Base-by-base conservation (phyloP, 176 grass and related monocot species). In the Zoysia pacifica region DNA sequence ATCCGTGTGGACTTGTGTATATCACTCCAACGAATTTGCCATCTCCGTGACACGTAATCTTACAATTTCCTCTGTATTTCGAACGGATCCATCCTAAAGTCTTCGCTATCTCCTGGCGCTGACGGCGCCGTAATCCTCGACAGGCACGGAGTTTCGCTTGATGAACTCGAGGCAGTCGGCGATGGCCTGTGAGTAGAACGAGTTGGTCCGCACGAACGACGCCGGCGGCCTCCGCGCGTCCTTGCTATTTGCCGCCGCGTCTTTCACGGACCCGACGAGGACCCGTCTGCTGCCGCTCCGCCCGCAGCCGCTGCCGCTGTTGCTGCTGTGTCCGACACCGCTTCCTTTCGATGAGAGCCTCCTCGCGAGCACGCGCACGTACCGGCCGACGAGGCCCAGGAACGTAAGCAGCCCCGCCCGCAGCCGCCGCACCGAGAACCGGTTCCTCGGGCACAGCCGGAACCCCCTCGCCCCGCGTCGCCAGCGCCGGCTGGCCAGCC, bases 91-190 rank as follows among this genome's bases (percentile, higher is more conserved):
- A 28, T 28, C 28, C 28, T 0, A 7, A 19, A 1, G 6, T 11
- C 42, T 37, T 0, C 7, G 8, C 48, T 73, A 72, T 50, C 82
- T 81, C 60, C 73, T 2, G 59, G 35, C 48, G 58, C 58, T 48
- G 71, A 49, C 70, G 78, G 50, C 52, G 80, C 65, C 55, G 84
- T 83, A 80, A 48, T 83, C 80, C 15, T 94, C 71, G 11, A 87
- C 64, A 2, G 92, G 86, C 28, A 89, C 86, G 53, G 92, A 94
- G 41, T 89, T 94, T 6, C 79, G 81, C 79, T 94, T 94, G 76
- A 94, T 94, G 86, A 94, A 94, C 86, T 94, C 92, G 86, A 94
- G 76, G 89, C 92, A 94, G n/a, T 94, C 92, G 19, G 89, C 83
- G 77, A 94, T 91, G 4, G 92, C 92, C 86, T 94, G 89, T 51